Base-by-base conservation (phyloP, 306 rosid genomes). In the Castanea sativa region DNA sequence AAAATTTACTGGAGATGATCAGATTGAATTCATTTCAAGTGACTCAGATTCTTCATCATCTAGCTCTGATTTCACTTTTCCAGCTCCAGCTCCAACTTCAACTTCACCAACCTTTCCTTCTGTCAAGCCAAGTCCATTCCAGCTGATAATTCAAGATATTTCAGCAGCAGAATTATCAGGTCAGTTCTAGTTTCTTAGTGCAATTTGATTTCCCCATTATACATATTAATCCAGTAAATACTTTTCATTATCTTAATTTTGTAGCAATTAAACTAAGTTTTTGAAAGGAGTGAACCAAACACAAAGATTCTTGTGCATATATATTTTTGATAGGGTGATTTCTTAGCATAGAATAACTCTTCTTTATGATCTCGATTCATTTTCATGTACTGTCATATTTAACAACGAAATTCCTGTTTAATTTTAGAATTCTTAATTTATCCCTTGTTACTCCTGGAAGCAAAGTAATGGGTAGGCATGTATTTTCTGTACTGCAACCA, bases 41-140 rank as follows among this genome's bases (percentile, higher is more conserved):
- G 88, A 86, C 85, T 94, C 98, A 65, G 97, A 94, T 76, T 76
- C 83, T 74, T 90, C 97, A 80, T 91, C 96, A 33, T 67, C 91
- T 3, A 93, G 92, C 84, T 91, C 95, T 75, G 97, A 94, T 71
- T 91, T 91, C 88, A 78, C 91, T 81, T 87, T 86, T 81, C 87
- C 97, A 52, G 81, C 91, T 71, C 75, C 93, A n/a, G 71, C 41
- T 83, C 35, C 91, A 72, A 13, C 41, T 84, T 27, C 91, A 71
- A 85, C 83, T 80, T 38, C 89, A 72, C 83, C 80, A 23, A 58
- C 73, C 49, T 12, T 27, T 55, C 85, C 89, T 86, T 33, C 90
- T 58, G 27, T 77, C 8, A 64, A 81, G 76, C 76, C 90, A 68
- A 85, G 71, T 49, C 27, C 91, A 75, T 70, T 77, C 75, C 87